These are phyloP conservation scores for Diaporthe ampelina DNA, from an alignment of 2,329 filamentous ascomycete species.

Conservation along the genomic window DNA sequence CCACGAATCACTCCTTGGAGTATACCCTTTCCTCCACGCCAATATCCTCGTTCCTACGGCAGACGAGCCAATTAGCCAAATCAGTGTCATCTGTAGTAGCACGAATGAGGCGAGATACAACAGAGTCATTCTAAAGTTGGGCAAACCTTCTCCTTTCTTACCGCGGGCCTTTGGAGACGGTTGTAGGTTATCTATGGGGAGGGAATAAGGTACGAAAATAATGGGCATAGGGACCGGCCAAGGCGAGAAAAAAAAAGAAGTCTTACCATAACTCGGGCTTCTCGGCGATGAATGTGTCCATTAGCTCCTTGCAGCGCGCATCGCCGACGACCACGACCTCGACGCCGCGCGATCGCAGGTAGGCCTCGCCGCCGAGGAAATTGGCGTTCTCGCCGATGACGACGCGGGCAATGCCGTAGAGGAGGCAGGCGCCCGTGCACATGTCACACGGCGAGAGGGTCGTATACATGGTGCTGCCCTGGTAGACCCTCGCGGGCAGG, in stretches of 20 bases:
- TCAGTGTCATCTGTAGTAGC: neutral
- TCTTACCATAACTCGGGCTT: slow-evolving; percentile 79
- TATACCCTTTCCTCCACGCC: slow-evolving; percentile 61
- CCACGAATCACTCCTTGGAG: slow-evolving; percentile 50
- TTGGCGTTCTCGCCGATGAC: slow-evolving; percentile 85
- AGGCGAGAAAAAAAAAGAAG: slow-evolving; percentile 25
- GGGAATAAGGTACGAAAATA: too few relatives aligned
- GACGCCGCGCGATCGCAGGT: slow-evolving; percentile 76
- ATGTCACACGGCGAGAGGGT: slow-evolving; percentile 85
- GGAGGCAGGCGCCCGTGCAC: slow-evolving; percentile 83
- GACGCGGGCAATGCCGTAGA: slow-evolving; percentile 81
- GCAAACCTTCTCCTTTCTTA: neutral
- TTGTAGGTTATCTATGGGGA: too few relatives aligned
- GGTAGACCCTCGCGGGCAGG: slow-evolving; percentile 77
- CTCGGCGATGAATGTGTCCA: slow-evolving; percentile 80
- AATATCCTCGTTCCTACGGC: slow-evolving; percentile 70
- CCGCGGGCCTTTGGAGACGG: too few relatives aligned
- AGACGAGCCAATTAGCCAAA: neutral
- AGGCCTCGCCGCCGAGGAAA: slow-evolving; percentile 80
- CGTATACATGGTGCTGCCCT: slow-evolving; percentile 85
- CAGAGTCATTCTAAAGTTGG: neutral
- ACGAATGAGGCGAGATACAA: neutral
- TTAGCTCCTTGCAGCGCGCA: slow-evolving; percentile 74
- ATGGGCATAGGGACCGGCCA: too few relatives aligned
- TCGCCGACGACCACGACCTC: slow-evolving; percentile 80